phyloP scores from a whole-genome alignment of 345 rosid genomes.

The Eucalyptus caleyi region DNA sequence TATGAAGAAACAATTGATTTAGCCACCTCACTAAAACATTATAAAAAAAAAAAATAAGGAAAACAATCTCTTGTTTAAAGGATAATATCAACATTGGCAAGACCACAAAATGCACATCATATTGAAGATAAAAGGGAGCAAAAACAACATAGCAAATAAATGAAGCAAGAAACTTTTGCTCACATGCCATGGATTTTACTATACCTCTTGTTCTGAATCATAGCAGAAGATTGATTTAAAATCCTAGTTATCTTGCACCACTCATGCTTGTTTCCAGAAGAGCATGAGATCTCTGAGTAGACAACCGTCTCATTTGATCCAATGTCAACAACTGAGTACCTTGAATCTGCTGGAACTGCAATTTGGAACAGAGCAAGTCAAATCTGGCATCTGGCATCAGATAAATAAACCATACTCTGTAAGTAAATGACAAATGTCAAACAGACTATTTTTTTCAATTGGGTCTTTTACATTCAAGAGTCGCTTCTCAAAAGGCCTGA shows the following conservation, averaged over 20 bases:
- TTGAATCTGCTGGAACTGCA: conserved; percentile 64
- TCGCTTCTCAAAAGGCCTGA: neutral
- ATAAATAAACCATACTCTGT: neutral
- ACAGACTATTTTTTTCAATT: neutral
- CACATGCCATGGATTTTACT: neutral
- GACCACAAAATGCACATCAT: neutral
- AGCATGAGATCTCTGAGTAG: conserved; percentile 36
- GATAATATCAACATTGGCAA: neutral
- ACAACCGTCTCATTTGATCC: conserved; percentile 41
- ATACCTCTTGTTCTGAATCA: conserved; percentile 61
- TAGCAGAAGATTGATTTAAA: conserved; percentile 42
- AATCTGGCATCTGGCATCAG: neutral
- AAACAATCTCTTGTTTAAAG: neutral
- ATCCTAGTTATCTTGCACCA: conserved; percentile 81
- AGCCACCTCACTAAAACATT: neutral
- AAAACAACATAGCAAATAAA: neutral
- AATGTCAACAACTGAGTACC: conserved; percentile 53
- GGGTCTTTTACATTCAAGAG: neutral
- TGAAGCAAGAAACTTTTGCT: neutral
- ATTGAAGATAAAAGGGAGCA: neutral
- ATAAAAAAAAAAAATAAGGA: neutral
- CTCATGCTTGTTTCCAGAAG: conserved; percentile 36
- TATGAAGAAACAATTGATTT: neutral
- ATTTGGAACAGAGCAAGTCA: neutral
- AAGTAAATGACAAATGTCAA: neutral